phyloP scores from a whole-genome alignment of 75 land plant species.

The Sequoia sempervirens region DNA sequence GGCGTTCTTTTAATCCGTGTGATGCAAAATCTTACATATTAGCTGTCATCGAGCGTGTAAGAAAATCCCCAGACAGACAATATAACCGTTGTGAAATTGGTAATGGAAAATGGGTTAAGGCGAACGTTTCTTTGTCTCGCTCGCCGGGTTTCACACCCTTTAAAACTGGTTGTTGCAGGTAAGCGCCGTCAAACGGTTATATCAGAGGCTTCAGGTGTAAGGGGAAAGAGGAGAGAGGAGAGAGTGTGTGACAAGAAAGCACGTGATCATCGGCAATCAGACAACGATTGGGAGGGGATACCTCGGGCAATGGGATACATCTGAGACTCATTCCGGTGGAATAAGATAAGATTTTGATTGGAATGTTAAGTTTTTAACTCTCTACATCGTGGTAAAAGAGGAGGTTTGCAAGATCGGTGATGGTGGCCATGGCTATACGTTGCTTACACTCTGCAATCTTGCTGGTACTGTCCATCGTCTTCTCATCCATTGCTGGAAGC shows the following conservation, averaged over 20 bases:
- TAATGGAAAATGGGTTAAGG: neutral
- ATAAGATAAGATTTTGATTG: no score
- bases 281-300: no score
- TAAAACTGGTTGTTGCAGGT: neutral
- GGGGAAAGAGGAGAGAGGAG: neutral
- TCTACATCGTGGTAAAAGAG: no score
- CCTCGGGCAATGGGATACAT: no score
- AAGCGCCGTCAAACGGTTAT: neutral
- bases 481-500: neutral
- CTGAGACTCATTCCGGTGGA: no score
- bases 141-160: neutral
- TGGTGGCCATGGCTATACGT: neutral
- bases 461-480: neutral
- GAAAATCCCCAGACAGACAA: neutral
- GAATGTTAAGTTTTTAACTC: no score
- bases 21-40: no score
- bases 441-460: neutral
- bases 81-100: neutral
- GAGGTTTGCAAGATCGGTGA: neutral
- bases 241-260: neutral
- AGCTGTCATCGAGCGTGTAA: no score
- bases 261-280: neutral
- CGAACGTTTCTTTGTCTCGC: neutral
- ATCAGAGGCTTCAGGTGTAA: neutral
- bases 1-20: no score